Conservation (phyloP, 495 filamentous ascomycete genomes). For the Xylaria cubensis region DNA sequence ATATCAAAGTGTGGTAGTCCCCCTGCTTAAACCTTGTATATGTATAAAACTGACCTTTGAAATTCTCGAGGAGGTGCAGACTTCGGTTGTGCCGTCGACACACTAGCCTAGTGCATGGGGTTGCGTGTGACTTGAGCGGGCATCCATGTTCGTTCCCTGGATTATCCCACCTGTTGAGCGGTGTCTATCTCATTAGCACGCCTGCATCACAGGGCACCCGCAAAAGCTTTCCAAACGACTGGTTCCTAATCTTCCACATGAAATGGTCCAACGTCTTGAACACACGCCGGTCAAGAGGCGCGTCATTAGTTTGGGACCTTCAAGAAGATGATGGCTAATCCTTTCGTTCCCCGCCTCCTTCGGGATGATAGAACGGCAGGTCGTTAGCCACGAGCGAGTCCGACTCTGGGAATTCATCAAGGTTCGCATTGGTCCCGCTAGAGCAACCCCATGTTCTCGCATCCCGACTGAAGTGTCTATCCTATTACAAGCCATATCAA, state of each 20-base stretch:
- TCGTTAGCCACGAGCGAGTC: neutral
- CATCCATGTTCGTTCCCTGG: neutral
- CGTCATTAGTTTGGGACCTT: neutral
- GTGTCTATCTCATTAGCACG: neutral
- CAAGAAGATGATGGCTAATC: neutral
- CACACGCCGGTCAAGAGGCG: neutral
- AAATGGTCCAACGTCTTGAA: neutral
- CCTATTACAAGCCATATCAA: neutral
- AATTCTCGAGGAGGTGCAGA: neutral
- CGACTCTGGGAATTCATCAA: neutral
- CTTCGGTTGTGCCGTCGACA: neutral
- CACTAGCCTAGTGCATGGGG: neutral
- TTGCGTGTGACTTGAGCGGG: neutral
- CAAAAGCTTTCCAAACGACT: neutral
- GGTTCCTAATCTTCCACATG: neutral
- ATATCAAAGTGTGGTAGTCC: no score
- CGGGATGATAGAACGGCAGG: neutral
- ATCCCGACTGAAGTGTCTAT: neutral
- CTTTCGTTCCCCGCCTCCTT: neutral
- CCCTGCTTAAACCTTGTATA: no score
- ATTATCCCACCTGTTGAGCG: neutral
- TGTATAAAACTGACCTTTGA: no score
- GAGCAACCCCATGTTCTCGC: neutral
- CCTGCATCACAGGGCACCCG: neutral
- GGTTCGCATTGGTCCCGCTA: neutral